Evolutionary conservation across 768 basidiomycete species (phyloP).

Genomic region (Royoungia palumana): DNA sequence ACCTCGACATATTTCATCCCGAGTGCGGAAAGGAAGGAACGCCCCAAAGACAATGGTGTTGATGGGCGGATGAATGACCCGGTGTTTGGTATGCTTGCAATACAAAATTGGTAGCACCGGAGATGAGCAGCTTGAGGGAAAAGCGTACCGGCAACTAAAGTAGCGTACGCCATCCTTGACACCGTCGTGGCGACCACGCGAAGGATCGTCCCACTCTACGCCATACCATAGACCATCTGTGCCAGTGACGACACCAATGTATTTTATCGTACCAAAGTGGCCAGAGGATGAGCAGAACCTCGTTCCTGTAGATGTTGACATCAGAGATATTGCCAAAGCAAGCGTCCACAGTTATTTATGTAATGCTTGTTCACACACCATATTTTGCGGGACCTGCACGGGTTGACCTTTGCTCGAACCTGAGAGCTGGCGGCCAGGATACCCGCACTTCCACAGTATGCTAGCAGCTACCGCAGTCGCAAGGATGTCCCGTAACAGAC

Average conservation of each 20-base stretch:
- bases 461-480: constrained; percentile 22
- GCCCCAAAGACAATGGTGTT: constrained; percentile 53
- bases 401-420: neutral
- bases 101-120: constrained; percentile 6
- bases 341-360: constrained; percentile 5
- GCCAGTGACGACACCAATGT: constrained; percentile 58
- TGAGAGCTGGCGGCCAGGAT: neutral
- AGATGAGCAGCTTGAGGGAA: constrained; percentile 10
- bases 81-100: constrained; percentile 51
- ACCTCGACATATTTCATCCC: constrained; percentile 73
- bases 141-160: constrained; percentile 68
- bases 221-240: constrained; percentile 83
- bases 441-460: constrained; percentile 19
- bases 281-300: constrained; percentile 51
- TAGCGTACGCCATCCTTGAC: constrained; percentile 72
- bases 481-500: constrained; percentile 29
- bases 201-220: constrained; percentile 92
- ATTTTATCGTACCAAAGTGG: constrained; percentile 67
- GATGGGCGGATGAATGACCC: constrained; percentile 82
- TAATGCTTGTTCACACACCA: constrained; percentile 10
- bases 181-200: constrained; percentile 86
- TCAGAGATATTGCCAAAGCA: neutral
- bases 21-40: constrained; percentile 73
- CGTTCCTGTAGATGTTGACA: constrained; percentile 40
- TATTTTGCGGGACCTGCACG: constrained; percentile 8